Conservation (phyloP, 2,329 filamentous ascomycete genomes). For the Colletotrichum sp. region DNA sequence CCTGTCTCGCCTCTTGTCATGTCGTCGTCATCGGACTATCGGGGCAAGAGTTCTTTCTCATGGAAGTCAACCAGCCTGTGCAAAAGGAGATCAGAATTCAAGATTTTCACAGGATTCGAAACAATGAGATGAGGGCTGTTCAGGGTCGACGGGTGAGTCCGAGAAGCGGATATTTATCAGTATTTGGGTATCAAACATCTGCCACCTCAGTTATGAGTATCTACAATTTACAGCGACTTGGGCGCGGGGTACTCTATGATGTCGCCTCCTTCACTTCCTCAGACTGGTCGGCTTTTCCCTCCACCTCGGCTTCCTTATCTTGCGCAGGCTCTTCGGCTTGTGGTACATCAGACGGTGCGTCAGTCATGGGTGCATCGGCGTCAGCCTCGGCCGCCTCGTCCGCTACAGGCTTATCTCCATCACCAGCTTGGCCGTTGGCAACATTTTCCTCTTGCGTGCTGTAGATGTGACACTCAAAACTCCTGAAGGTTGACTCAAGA, state of each 20-base stretch:
- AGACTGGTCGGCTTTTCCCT: background rate
- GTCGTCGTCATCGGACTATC: background rate
- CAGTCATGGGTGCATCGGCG: conserved; percentile 5
- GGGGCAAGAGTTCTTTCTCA: background rate
- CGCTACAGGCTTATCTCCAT: background rate
- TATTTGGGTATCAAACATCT: conserved; percentile 15
- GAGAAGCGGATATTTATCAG: background rate
- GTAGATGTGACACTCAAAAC: conserved; percentile 15
- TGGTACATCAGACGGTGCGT: background rate
- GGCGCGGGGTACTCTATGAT: background rate
- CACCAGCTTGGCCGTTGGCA: background rate
- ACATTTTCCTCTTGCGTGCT: background rate
- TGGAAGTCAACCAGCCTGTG: background rate
- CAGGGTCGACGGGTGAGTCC: background rate
- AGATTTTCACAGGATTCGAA: background rate
- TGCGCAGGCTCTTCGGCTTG: background rate
- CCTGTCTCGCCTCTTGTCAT: background rate
- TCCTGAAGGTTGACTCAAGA: conserved; percentile 7
- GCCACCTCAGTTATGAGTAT: background rate
- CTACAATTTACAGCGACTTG: background rate
- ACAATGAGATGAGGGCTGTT: background rate
- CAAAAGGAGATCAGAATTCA: background rate
- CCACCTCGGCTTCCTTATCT: background rate
- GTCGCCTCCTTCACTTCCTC: background rate
- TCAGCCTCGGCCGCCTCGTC: background rate